Percentiles rank a stretch among this genome's conserved stretches.
Evolutionary conservation across 2,329 filamentous ascomycete species (phyloP).

Genomic region (Neonectria neomacrospora): DNA sequence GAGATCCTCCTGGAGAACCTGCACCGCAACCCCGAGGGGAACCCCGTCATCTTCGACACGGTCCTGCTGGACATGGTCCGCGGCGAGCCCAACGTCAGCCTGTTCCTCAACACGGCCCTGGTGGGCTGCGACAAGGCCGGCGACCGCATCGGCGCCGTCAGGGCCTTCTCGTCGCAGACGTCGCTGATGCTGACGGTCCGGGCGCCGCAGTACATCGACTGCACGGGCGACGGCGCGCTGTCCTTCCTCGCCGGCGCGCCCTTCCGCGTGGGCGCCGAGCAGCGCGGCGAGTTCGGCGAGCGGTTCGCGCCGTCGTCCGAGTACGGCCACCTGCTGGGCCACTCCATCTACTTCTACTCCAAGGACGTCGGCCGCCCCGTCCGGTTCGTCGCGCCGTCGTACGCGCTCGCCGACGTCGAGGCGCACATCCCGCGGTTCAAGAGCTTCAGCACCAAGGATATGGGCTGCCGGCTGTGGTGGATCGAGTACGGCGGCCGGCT

Average conservation of each 20-base stretch:
- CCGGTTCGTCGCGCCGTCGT: conserved; percentile 39
- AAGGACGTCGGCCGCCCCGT: conserved; percentile 39
- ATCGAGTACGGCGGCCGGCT: conserved; percentile 42
- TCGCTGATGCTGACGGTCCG: conserved; percentile 42
- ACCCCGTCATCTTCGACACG: conserved; percentile 41
- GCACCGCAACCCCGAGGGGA: conserved; percentile 41
- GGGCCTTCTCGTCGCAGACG: conserved; percentile 41
- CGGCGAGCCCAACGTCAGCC: conserved; percentile 37
- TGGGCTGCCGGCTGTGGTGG: conserved; percentile 44
- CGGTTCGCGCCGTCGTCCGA: conserved; percentile 39
- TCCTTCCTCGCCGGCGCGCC: conserved; percentile 42
- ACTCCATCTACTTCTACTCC: conserved; percentile 44
- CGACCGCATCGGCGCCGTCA: conserved; percentile 35
- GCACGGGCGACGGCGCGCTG: conserved; percentile 40
- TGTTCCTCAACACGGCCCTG: conserved; percentile 41
- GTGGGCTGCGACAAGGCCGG: conserved; percentile 38
- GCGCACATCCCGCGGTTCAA: conserved; percentile 39
- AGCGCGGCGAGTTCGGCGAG: conserved; percentile 40
- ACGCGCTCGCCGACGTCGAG: conserved; percentile 40
- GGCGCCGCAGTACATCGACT: conserved; percentile 43
- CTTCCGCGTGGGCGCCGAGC: conserved; percentile 40
- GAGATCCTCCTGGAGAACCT: conserved; percentile 43
- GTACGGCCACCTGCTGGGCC: conserved; percentile 43
- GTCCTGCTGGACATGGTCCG: conserved; percentile 41
- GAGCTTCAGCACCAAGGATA: conserved; percentile 41